phyloP scores from a whole-genome alignment of 2,329 filamentous ascomycete species.

The Colletotrichum karsti region DNA sequence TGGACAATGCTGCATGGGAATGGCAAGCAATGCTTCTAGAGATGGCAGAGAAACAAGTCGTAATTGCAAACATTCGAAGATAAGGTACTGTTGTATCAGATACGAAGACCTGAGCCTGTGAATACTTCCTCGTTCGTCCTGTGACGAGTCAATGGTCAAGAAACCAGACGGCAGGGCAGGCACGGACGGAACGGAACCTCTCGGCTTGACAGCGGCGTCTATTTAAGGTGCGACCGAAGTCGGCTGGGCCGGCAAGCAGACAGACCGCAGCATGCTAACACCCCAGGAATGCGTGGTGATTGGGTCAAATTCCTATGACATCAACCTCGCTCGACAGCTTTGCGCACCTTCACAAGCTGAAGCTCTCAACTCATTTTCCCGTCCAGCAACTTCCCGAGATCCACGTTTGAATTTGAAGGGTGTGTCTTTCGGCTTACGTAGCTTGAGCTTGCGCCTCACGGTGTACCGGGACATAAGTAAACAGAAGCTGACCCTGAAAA shows the following conservation, averaged over 20 bases:
- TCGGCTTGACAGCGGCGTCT: constrained; percentile 1
- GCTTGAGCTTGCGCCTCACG: neutral
- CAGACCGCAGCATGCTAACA: neutral
- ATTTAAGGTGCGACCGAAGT: constrained; percentile 8
- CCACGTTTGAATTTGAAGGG: neutral
- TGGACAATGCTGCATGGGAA: no score
- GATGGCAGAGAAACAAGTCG: no score
- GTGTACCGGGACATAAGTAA: neutral
- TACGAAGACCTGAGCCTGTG: no score
- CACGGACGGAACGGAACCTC: no score
- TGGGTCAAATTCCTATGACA: constrained; percentile 14
- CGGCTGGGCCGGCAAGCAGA: neutral
- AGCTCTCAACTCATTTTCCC: no score
- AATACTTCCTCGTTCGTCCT: no score
- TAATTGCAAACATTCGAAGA: no score
- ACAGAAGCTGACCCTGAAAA: neutral
- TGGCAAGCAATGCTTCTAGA: no score
- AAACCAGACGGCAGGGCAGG: no score
- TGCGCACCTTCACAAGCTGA: neutral
- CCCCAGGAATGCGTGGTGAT: neutral
- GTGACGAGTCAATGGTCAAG: no score
- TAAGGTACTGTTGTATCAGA: no score
- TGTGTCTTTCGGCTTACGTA: neutral
- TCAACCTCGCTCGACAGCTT: neutral
- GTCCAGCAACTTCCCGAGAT: neutral